A percentile compares a stretch with the other conserved stretches of the same genome.
phyloP scores from a whole-genome alignment of 306 rosid genomes.

The Fragaria ananassa region DNA sequence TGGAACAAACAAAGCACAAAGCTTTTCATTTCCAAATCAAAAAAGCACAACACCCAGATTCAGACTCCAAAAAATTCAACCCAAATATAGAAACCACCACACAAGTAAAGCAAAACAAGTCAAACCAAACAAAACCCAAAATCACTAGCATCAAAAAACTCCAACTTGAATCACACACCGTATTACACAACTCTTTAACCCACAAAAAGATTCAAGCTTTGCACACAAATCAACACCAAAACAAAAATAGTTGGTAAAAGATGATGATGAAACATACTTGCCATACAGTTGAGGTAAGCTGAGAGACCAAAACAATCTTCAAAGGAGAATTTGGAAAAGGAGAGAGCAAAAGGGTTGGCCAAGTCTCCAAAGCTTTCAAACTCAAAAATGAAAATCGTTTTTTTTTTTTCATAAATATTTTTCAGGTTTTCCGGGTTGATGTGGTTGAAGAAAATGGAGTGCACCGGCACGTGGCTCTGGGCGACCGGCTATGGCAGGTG shows the following conservation, averaged over 20 bases:
- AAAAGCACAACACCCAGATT: conserved; percentile 7
- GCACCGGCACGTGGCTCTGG: conserved; percentile 18
- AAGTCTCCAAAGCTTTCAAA: conserved; percentile 19
- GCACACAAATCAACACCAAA: background rate
- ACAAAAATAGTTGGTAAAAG: background rate
- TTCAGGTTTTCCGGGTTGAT: background rate
- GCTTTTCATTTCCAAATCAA: background rate
- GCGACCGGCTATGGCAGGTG: conserved; percentile 13
- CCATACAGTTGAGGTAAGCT: conserved; percentile 32
- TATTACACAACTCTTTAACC: background rate
- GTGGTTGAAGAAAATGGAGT: conserved; percentile 17
- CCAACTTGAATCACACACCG: conserved; percentile 1
- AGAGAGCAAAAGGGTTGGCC: conserved; percentile 8
- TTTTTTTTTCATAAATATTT: background rate
- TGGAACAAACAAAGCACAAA: background rate
- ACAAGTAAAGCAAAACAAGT: background rate
- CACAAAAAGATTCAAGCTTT: conserved; percentile 16
- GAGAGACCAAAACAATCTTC: conserved; percentile 13
- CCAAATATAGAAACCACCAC: conserved; percentile 2
- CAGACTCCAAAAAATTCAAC: background rate
- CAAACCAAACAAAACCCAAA: background rate
- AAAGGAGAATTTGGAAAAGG: conserved; percentile 26
- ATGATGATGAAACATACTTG: conserved; percentile 19
- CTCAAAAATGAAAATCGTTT: background rate
- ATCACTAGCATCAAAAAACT: background rate